These are phyloP conservation scores for Mortierella sp. DNA, from an alignment of 371 early-diverging fungal genomes.

Conservation along the genomic window DNA sequence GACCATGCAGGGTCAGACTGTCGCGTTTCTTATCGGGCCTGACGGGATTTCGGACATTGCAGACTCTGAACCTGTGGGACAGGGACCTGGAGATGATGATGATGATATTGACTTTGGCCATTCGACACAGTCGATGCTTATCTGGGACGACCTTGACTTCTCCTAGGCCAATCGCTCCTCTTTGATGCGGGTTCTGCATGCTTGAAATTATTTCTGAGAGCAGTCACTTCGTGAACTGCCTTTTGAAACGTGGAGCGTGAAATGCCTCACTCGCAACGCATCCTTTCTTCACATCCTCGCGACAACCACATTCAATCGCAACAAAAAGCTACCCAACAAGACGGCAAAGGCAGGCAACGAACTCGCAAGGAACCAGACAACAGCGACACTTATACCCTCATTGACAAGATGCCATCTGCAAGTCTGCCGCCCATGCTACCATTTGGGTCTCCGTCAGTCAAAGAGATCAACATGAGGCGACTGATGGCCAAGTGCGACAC, in stretches of 20 bases:
- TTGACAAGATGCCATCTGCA: slow-evolving; percentile 23
- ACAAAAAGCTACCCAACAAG: neutral
- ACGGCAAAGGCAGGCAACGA: neutral
- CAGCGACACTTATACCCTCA: neutral
- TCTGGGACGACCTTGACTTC: slow-evolving; percentile 13
- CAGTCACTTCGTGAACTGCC: neutral
- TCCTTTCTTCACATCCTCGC: neutral
- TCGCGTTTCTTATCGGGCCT: slow-evolving; percentile 20
- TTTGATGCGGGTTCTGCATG: neutral
- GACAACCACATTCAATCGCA: neutral
- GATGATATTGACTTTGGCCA: slow-evolving; percentile 14
- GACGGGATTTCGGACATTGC: slow-evolving; percentile 28
- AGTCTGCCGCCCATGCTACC: slow-evolving; percentile 30
- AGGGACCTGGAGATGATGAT: neutral
- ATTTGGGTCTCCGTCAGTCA: slow-evolving; percentile 24
- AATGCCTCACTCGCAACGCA: neutral
- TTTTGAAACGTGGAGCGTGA: neutral
- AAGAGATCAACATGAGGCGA: slow-evolving; percentile 45
- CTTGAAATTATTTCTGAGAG: neutral
- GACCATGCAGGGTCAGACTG: slow-evolving; percentile 29
- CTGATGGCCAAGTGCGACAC: slow-evolving; percentile 50
- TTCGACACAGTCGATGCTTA: slow-evolving; percentile 5
- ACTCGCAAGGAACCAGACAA: neutral
- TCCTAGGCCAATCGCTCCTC: neutral
- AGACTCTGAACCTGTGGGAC: neutral